Base-by-base conservation (phyloP, 768 basidiomycete species). In the Multifurca ochricompacta region DNA sequence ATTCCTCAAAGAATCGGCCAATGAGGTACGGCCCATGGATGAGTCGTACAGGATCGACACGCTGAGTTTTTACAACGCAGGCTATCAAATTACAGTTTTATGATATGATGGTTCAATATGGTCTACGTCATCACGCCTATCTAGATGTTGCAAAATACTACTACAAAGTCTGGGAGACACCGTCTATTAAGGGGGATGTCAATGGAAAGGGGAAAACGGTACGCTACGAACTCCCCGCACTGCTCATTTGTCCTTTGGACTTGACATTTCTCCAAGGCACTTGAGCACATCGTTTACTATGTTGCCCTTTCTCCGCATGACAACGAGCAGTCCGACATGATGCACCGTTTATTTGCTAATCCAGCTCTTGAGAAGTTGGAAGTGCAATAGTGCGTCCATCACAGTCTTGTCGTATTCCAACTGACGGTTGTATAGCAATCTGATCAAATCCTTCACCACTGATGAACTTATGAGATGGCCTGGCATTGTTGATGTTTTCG, bases 281-380 rank as follows among this genome's bases (percentile, higher is more conserved):
- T 98, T 14, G 91, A 96, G 66, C 89, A 93, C 67, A 93, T 98
- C 53, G 85, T 94, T 41, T 94, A 91, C 71, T 98, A 94, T 64
- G 79, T 97, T 51, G 82, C 96, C 23, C 83, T 98, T 43, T 89
- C 95, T 1, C 85, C 93, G 3, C 87, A 98, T 67, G 88, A 86
- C 68, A 98, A 99, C 66, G 95, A 97, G 69, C 96, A 99, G 69
- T 91, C 87, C 2, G 93, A 98, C 67, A 93, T 98, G 86, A 73
- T 99, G 41, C 84, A 97, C 67, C 88, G 90, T 64, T 75, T 95
- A 28, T 88, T 79, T 64, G 73, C 74, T 41, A 84, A 97, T 67
- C 80, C 92, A 21, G 83, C 86, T 21, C 70, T 97, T 37, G 70
- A 76, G 59, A 93, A 89, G 67, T 74, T 94, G 41, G 84, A 90